phyloP scores from a whole-genome alignment of 306 rosid genomes.

The Cucurbita ficifolia region DNA sequence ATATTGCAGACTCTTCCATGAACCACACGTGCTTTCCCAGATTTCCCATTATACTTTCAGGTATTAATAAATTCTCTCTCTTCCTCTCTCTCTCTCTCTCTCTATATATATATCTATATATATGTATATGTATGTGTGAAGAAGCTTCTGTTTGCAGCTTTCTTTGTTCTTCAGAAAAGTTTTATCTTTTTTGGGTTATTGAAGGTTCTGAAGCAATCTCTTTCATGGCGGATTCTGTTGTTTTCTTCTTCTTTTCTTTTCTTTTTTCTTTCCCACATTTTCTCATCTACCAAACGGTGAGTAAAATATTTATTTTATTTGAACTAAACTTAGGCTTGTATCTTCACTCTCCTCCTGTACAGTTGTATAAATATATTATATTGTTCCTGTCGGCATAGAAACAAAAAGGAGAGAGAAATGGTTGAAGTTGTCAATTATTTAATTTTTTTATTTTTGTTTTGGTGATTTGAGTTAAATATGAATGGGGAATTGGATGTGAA shows the following conservation, averaged over 20 bases:
- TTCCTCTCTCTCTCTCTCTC: neutral
- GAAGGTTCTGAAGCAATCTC: neutral
- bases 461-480: neutral
- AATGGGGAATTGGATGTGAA: slow-evolving; percentile 16
- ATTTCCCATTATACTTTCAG: slow-evolving; percentile 54
- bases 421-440: neutral
- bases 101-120: neutral
- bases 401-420: neutral
- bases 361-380: neutral
- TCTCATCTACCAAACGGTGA: neutral
- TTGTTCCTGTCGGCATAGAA: neutral
- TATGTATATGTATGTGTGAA: neutral
- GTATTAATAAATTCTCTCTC: slow-evolving; percentile 30
- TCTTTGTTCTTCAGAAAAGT: neutral
- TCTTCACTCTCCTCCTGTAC: neutral
- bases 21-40: slow-evolving; percentile 70
- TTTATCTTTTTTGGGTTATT: neutral
- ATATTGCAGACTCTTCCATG: slow-evolving; percentile 32
- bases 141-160: neutral
- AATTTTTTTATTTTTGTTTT: neutral
- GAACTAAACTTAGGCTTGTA: neutral
- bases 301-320: neutral
- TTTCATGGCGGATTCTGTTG: neutral
- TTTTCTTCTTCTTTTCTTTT: neutral
- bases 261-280: neutral